Base-by-base conservation (phyloP, 768 basidiomycete genomes). In the Krasilnikovozyma curviuscula region DNA sequence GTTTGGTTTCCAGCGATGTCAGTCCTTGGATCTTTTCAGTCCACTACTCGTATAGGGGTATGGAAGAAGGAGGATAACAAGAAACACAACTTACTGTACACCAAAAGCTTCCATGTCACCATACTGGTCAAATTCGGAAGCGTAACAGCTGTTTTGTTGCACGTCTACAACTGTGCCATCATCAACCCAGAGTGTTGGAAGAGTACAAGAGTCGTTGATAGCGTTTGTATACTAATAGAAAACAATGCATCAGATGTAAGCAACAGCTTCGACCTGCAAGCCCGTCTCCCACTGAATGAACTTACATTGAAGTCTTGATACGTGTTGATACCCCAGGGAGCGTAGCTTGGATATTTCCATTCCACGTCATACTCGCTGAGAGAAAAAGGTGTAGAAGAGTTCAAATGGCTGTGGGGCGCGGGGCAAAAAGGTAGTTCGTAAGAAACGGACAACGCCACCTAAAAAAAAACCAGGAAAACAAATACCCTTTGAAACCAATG, bases 91-190 rank as follows among this genome's bases (percentile, higher is more conserved):
- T 84, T 80, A 38, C 81, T 84, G 82, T 27, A 93, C 86, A 78
- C 88, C 88, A 61, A 91, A 91, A 54, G 88, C 88, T 64, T 93
- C 88, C 76, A 85, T 84, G 66, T 93, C 88, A 54, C 88, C 88
- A 56, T 81, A 93, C 52, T 91, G 86, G 65, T 93, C 88, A 56
- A 91, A 89, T 53, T 88, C 84, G 16, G 83, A 86, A 13, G 66
- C 61, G 54, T 78, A 68, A 63, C 88, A 93, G 18, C 86, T 86
- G 42, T 71, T 66, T 46, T 76, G 65, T n/a, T 73, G 63, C 8
- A 72, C 66, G 42, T 66, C 63, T 55, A 82, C 67, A 42, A 75
- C 66, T 0, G 71, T 70, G 21, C 81, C 88, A 54, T 79, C 74
- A 42, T 86, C 77, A 38, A 72, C 64, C 81, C 83, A 91, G 57